Evolutionary conservation across 371 early-diverging fungal genomes (phyloP).

Genomic region (Syncephalastrum contaminatum): DNA sequence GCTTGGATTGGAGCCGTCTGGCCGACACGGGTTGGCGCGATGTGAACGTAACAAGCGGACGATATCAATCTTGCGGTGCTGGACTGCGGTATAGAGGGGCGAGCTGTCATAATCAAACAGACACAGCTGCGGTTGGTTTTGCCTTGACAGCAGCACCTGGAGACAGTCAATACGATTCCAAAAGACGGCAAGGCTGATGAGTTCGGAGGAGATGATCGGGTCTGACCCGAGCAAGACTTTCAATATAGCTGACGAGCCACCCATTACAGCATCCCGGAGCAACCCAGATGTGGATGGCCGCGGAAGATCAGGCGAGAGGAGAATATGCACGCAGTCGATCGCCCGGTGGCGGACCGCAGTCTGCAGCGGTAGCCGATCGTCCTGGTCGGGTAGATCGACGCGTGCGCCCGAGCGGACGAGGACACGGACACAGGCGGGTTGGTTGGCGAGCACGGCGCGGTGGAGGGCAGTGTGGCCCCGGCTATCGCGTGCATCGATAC

Average conservation of each 20-base stretch:
- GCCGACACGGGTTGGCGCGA: constrained; percentile 24
- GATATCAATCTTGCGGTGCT: constrained; percentile 47
- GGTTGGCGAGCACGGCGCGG: constrained; percentile 32
- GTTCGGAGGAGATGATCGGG: not conserved
- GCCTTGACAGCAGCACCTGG: constrained; percentile 18
- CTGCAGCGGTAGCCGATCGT: constrained; percentile 32
- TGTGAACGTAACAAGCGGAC: constrained; percentile 28
- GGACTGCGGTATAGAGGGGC: constrained; percentile 33
- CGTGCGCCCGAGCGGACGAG: constrained; percentile 30
- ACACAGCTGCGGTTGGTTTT: no score
- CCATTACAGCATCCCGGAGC: constrained; percentile 25
- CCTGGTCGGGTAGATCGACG: constrained; percentile 19
- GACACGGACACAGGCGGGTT: constrained; percentile 16
- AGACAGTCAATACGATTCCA: constrained; percentile 38
- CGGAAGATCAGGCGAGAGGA: constrained; percentile 13
- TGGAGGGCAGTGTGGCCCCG: constrained; percentile 34
- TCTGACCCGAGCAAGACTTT: constrained; percentile 18
- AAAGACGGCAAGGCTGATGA: constrained; percentile 11
- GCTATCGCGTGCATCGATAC: constrained; percentile 19
- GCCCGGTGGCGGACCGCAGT: constrained; percentile 25
- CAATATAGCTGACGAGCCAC: constrained; percentile 23
- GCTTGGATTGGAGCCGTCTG: constrained; percentile 30
- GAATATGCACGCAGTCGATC: constrained; percentile 15
- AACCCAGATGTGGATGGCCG: constrained; percentile 1
- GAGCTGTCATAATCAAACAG: constrained; percentile 2